Evolutionary conservation across 768 basidiomycete species (phyloP).

Genomic region (Exsudoporus frostii): DNA sequence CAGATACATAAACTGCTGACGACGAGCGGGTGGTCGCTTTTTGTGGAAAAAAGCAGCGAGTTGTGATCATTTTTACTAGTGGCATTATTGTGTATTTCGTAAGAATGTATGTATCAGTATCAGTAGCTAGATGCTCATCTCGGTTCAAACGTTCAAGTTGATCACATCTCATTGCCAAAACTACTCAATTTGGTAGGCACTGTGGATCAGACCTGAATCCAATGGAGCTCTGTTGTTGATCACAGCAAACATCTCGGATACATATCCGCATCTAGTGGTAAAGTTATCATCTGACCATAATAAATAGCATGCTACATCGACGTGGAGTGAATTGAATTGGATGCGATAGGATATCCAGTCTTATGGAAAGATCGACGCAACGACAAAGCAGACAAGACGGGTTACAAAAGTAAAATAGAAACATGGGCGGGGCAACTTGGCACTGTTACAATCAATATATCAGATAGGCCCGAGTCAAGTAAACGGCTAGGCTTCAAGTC

Average conservation of each 20-base stretch:
- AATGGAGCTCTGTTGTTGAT: too few relatives aligned
- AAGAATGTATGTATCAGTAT: too few relatives aligned
- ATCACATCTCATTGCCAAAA: too few relatives aligned
- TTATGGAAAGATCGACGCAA: background rate
- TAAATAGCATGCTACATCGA: slow-evolving; percentile 3
- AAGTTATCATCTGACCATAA: background rate
- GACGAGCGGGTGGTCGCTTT: background rate
- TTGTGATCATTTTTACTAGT: background rate
- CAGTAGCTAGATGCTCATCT: too few relatives aligned
- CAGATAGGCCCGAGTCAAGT: background rate
- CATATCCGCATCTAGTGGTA: background rate
- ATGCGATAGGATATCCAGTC: background rate
- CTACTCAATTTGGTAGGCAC: too few relatives aligned
- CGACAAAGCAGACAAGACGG: slow-evolving; percentile 1
- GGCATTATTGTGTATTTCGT: background rate
- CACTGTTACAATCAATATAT: slow-evolving; percentile 10
- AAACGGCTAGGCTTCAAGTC: background rate
- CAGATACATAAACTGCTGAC: background rate
- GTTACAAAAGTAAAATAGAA: slow-evolving; percentile 4
- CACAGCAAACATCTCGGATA: background rate
- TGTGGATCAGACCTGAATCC: too few relatives aligned
- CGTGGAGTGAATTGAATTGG: background rate
- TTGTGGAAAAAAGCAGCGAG: background rate
- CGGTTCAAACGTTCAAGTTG: too few relatives aligned
- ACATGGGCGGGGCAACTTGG: background rate